These are phyloP conservation scores for Coemansia sp. DNA, from an alignment of 192 early-diverging fungal genomes.

Conservation along the genomic window DNA sequence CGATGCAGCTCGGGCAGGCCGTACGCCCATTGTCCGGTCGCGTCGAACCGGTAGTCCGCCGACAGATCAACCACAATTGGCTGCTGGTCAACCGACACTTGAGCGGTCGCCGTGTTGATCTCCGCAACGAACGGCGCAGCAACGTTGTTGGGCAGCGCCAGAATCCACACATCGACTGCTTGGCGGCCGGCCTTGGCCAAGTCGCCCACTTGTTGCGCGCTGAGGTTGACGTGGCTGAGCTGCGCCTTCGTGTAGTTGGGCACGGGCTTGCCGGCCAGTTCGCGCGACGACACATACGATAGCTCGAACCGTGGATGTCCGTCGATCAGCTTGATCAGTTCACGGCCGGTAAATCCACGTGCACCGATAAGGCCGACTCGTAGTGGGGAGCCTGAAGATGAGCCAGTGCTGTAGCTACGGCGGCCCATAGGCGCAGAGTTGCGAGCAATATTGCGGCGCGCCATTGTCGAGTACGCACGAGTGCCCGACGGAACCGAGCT, in stretches of 20 bases:
- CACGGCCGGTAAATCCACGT: slow-evolving; percentile 94
- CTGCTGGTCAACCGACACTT: slow-evolving; percentile 51
- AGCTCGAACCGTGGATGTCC: slow-evolving; percentile 84
- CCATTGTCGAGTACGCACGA: slow-evolving; percentile 62
- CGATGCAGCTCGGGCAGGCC: slow-evolving; percentile 86
- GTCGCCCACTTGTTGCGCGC: slow-evolving; percentile 64
- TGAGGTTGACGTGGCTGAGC: slow-evolving; percentile 77
- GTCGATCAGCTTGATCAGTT: slow-evolving; percentile 89
- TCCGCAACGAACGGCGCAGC: slow-evolving; percentile 91
- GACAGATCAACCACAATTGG: slow-evolving; percentile 83
- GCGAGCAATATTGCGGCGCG: slow-evolving; percentile 5
- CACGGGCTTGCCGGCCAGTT: slow-evolving; percentile 85
- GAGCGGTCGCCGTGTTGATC: slow-evolving; percentile 56
- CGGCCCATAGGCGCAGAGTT: slow-evolving; percentile 37
- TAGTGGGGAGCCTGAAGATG: slow-evolving; percentile 15
- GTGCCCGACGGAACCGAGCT: slow-evolving; percentile 35
- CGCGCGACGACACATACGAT: slow-evolving; percentile 89
- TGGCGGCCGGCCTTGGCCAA: slow-evolving; percentile 52
- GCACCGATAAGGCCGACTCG: slow-evolving; percentile 94
- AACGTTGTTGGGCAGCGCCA: slow-evolving; percentile 95
- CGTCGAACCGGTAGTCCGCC: slow-evolving; percentile 90
- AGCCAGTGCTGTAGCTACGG: slow-evolving; percentile 64
- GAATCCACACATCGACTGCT: slow-evolving; percentile 92
- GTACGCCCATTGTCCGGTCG: slow-evolving; percentile 78
- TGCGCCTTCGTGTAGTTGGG: slow-evolving; percentile 68